Conservation (phyloP, 2,329 filamentous ascomycete species). For the Pestalotiopsis sp. region DNA sequence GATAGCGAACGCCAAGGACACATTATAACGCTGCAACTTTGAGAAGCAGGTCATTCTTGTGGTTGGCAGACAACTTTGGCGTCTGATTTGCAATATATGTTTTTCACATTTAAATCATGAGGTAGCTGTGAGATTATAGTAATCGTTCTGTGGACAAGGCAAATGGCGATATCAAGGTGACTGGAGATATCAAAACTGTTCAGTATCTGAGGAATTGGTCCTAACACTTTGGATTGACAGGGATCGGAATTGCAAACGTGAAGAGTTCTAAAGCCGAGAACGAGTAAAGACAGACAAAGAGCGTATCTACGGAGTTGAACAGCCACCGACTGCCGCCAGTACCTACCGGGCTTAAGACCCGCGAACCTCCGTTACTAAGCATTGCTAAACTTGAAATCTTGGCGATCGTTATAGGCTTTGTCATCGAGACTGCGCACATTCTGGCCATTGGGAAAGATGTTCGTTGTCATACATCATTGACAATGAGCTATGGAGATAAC, state of each 20-base stretch:
- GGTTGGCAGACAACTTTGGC: no score
- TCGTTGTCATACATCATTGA: not conserved
- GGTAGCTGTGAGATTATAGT: no score
- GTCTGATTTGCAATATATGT: no score
- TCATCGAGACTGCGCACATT: not conserved
- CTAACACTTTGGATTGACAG: not conserved
- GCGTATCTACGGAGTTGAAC: not conserved
- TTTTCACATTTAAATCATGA: no score
- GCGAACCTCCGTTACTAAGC: not conserved
- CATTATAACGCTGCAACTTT: no score
- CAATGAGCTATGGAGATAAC: not conserved
- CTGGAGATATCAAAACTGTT: not conserved
- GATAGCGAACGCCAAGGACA: no score
- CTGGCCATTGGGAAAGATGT: not conserved
- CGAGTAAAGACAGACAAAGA: not conserved
- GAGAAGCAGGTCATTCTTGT: no score
- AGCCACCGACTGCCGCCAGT: not conserved
- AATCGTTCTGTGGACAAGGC: no score
- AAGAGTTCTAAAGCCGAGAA: not conserved
- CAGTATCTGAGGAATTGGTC: not conserved
- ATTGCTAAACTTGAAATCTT: not conserved
- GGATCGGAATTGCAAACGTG: not conserved
- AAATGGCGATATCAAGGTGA: no score
- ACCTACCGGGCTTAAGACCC: not conserved
- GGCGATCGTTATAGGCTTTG: not conserved